Evolutionary conservation across 225 moss, liverwort and hornwort genomes (phyloP), one percentile per base, ranked within the genome.

Genomic region (Bryum argenteum): DNA sequence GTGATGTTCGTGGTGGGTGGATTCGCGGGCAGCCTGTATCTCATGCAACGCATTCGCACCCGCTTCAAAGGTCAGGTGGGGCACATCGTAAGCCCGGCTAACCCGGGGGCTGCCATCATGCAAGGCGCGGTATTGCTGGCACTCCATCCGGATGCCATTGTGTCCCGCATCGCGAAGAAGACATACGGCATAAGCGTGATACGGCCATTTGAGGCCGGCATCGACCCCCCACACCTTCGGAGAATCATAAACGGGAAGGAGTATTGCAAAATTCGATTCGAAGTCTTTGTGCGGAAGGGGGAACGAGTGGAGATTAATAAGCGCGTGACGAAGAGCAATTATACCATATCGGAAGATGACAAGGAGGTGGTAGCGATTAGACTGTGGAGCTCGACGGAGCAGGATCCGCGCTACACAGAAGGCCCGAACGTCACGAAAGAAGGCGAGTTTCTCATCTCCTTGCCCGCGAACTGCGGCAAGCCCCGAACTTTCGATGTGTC

Each of bases 1-100:
- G 81, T 79, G 19, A 86, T 89, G 67, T 77, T 89, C 69, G 77
- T 86, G 10, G 89, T 89, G 15, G 89, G 87, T 12, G 84, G 84
- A 21, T 89, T 89, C 18, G 72, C 83, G 0, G 76, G 43, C 6
- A 81, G 75, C 13, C 81, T 68, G 0, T 82, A 84, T 55, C 54
- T 89, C 11, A 75, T 61, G 58, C 67, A 55, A 18, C 50, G 78
- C n/a, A 84, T 89, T 38, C 66, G 75, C 15, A 24, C 47, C 2
- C 58, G 69, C 10, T 89, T 87, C 67, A 0, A 5, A 9, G 3
- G 15, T 8, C 11, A n/a, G 0, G 70, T 84, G 6, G 1, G 6
- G 48, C 48, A 48, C 48, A 48, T 48, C 4, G 48, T 48, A 6
- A 67, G 72, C 33, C 84, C 80, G 0, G 59, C 42, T 0, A 69